phyloP scores from a whole-genome alignment of 352 stramenopile species.

The Elongisporangium prolatum region DNA sequence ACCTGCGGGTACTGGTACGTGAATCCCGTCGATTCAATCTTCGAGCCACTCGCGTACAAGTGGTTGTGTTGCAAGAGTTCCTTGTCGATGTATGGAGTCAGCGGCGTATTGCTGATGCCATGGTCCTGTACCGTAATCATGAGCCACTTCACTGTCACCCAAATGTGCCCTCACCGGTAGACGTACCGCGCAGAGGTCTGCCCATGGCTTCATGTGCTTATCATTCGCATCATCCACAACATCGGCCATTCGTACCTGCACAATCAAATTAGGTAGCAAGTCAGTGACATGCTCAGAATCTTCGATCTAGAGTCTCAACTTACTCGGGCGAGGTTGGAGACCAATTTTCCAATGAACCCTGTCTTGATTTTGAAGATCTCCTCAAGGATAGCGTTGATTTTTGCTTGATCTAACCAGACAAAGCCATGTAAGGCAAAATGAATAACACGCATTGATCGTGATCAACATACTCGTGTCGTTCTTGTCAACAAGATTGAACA shows the following conservation, averaged over 20 bases:
- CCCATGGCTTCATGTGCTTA: conserved; percentile 88
- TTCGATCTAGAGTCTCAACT: not conserved
- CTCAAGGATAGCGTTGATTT: conserved; percentile 72
- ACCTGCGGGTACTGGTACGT: conserved; percentile 68
- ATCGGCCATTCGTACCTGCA: conserved; percentile 61
- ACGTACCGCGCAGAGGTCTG: conserved; percentile 69
- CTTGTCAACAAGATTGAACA: conserved; percentile 86
- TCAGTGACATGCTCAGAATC: not conserved
- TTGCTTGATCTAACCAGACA: conserved; percentile 50
- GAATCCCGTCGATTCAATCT: conserved; percentile 78
- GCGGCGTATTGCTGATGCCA: conserved; percentile 75
- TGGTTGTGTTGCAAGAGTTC: conserved; percentile 84
- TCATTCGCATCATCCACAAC: conserved; percentile 89
- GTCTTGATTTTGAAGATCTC: conserved; percentile 81
- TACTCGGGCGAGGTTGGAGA: conserved; percentile 76
- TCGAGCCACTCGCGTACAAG: conserved; percentile 67
- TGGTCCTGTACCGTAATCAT: conserved; percentile 36
- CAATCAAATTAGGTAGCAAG: too few species aligned
- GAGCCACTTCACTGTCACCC: conserved; percentile 2
- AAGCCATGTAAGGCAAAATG: conserved; percentile 1
- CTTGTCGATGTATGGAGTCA: conserved; percentile 88
- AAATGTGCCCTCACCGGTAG: not conserved
- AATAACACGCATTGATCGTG: not conserved
- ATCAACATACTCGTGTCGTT: conserved; percentile 72
- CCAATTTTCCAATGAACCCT: conserved; percentile 81